These are phyloP conservation scores for Hymenotorrendiella dingleyae DNA, from an alignment of 2,329 filamentous ascomycete species.

Conservation along the genomic window DNA sequence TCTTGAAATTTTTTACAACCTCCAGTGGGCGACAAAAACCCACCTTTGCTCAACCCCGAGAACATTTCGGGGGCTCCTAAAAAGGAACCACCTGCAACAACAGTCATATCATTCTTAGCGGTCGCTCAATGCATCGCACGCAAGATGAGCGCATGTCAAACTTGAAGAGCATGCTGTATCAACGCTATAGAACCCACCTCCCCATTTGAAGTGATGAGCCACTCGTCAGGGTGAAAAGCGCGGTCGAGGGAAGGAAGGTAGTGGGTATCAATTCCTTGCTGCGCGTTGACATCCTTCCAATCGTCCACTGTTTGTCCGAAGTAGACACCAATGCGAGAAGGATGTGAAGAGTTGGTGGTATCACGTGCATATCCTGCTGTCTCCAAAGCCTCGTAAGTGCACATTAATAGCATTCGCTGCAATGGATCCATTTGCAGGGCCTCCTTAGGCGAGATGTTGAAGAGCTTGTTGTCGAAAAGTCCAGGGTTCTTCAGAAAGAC, in stretches of 20 bases:
- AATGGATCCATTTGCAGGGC: conserved; percentile 73
- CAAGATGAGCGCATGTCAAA: conserved; percentile 20
- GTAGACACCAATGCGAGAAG: conserved; percentile 34
- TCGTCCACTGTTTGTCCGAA: conserved; percentile 8
- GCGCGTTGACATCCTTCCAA: conserved; percentile 4
- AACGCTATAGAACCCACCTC: conserved; percentile 29
- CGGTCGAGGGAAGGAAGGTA: conserved; percentile 4
- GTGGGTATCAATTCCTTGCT: conserved; percentile 8
- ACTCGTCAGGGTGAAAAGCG: conserved; percentile 20
- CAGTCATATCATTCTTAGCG: conserved; percentile 8
- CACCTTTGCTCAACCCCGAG: conserved; percentile 37
- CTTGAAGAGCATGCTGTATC: conserved; percentile 33
- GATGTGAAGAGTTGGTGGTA: conserved; percentile 31
- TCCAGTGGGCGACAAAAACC: conserved; percentile 26
- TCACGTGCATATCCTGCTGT: conserved; percentile 53
- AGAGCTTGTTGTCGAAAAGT: conserved; percentile 71
- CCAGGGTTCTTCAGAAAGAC: conserved; percentile 65
- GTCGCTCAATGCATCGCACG: not conserved
- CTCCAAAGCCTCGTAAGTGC: conserved; percentile 72
- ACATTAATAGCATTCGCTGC: conserved; percentile 66
- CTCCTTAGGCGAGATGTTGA: conserved; percentile 78
- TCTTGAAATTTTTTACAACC: conserved; percentile 42
- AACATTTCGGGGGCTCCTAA: conserved; percentile 3
- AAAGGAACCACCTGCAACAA: conserved; percentile 10
- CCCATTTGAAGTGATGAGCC: conserved; percentile 33